phyloP scores from a whole-genome alignment of 495 filamentous ascomycete species.

The Aspergillus sparsus region DNA sequence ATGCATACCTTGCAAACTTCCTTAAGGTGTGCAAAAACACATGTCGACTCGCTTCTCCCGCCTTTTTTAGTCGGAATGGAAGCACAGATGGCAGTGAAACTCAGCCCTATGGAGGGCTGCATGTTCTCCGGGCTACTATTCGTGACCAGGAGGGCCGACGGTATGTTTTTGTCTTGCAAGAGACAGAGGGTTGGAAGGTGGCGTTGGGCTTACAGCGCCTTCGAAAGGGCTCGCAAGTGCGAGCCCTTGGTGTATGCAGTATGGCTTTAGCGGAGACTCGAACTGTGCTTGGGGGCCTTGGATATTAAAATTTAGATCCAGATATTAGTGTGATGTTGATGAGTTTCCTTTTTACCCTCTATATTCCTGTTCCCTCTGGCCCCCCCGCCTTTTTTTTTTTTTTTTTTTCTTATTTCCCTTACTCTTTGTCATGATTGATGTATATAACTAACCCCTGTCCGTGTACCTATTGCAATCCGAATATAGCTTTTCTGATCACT shows the following conservation, averaged over 20 bases:
- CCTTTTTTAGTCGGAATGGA: constrained; percentile 20
- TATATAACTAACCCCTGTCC: not conserved
- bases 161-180: constrained; percentile 78
- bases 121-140: constrained; percentile 79
- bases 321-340: constrained; percentile 1
- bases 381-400: not conserved
- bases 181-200: constrained; percentile 93
- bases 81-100: constrained; percentile 21
- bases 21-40: constrained; percentile 62
- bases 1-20: constrained; percentile 58
- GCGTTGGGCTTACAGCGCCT: constrained; percentile 76
- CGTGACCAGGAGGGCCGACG: constrained; percentile 81
- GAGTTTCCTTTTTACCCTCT: not conserved
- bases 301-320: constrained; percentile 15
- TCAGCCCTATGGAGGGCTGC: constrained; percentile 41
- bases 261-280: constrained; percentile 23
- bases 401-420: not conserved
- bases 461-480: not conserved
- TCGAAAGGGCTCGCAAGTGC: constrained; percentile 66
- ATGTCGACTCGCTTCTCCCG: constrained; percentile 52
- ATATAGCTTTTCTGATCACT: not conserved
- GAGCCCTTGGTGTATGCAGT: constrained; percentile 59
- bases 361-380: not conserved
- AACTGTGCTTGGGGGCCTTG: constrained; percentile 24
- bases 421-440: not conserved